Evolutionary conservation across 164 flowering plant species (phyloP).

Genomic region (Kingdonia uniflora): DNA sequence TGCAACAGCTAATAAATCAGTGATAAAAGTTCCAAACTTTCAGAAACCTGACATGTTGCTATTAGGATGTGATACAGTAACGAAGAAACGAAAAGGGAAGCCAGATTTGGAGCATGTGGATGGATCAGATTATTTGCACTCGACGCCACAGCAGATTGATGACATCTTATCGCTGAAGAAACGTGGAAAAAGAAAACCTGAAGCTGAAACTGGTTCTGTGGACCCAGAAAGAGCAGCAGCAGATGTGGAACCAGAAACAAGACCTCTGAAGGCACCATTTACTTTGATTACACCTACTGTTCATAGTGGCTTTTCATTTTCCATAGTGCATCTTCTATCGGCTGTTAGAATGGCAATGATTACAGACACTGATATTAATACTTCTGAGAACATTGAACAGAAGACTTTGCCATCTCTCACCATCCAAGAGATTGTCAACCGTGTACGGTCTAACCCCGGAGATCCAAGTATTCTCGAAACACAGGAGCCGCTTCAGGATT

Average conservation of each 20-base stretch:
- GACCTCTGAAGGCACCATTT: conserved; percentile 56
- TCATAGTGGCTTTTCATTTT: conserved; percentile 84
- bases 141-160: conserved; percentile 23
- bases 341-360: conserved; percentile 88
- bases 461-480: conserved; percentile 97
- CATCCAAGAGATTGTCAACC: conserved; percentile 76
- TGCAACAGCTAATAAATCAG: conserved; percentile 11
- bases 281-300: conserved; percentile 79
- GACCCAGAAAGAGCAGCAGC: conserved; percentile 19
- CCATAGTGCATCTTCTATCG: conserved; percentile 89
- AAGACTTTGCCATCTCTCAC: conserved; percentile 55
- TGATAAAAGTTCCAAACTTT: conserved; percentile 35
- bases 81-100: conserved; percentile 65
- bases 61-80: conserved; percentile 32
- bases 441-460: conserved; percentile 81
- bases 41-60: conserved; percentile 29
- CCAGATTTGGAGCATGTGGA: conserved; percentile 22
- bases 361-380: conserved; percentile 25
- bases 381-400: conserved; percentile 17
- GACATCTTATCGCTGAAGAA: conserved; percentile 36
- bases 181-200: conserved; percentile 45
- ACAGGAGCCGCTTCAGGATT: conserved; percentile 91
- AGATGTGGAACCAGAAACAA: conserved; percentile 49
- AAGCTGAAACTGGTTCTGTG: conserved; percentile 24
- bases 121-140: conserved; percentile 25